These are phyloP conservation scores for Phellinidium pouzarii DNA, from an alignment of 1,284 basidiomycete genomes.

Conservation along the genomic window DNA sequence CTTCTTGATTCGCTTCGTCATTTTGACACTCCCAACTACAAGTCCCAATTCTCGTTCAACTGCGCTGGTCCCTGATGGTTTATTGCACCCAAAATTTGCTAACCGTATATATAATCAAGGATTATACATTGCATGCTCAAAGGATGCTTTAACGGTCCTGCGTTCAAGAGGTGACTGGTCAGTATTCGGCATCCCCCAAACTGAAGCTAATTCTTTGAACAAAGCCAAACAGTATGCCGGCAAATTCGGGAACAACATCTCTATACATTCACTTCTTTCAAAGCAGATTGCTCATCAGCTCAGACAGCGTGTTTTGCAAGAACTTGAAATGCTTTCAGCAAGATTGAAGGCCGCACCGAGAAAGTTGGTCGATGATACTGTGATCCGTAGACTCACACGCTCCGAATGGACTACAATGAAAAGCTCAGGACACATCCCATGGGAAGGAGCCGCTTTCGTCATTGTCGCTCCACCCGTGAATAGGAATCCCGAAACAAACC, in stretches of 20 bases:
- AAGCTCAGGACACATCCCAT: constrained; percentile 40
- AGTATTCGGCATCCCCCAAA: neutral
- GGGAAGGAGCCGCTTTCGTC: constrained; percentile 50
- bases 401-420: constrained; percentile 50
- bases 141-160: constrained; percentile 35
- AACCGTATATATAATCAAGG: constrained; percentile 38
- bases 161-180: constrained; percentile 29
- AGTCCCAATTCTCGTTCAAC: constrained; percentile 16
- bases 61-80: constrained; percentile 53
- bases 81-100: constrained; percentile 58
- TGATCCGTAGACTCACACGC: constrained; percentile 57
- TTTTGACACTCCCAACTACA: constrained; percentile 35
- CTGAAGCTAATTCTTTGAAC: neutral
- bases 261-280: constrained; percentile 36
- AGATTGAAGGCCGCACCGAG: constrained; percentile 30
- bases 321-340: constrained; percentile 52
- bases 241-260: constrained; percentile 29
- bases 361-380: constrained; percentile 24
- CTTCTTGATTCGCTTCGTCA: constrained; percentile 56
- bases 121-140: constrained; percentile 52
- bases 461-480: constrained; percentile 67
- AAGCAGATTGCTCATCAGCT: constrained; percentile 55
- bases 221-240: constrained; percentile 25
- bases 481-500: constrained; percentile 41
- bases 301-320: constrained; percentile 66